Percentiles rank a stretch among this genome's conserved stretches.
Evolutionary conservation across 139 green algal species (phyloP).

Genomic region (Desmodesmus armatus): DNA sequence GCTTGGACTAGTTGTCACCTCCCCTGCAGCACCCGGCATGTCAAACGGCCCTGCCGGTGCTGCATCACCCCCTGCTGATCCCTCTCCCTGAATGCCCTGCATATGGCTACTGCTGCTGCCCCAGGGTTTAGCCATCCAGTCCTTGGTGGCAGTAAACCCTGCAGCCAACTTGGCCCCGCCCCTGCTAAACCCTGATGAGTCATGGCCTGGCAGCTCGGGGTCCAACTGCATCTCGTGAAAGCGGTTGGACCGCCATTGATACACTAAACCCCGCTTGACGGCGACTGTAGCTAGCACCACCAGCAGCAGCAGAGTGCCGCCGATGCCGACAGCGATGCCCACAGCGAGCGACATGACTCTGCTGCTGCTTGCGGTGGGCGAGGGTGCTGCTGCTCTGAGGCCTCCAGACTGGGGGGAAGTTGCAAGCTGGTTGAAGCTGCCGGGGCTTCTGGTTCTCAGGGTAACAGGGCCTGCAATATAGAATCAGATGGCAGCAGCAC

Average conservation of each 20-base stretch:
- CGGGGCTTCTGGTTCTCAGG: not conserved
- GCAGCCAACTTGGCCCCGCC: not conserved
- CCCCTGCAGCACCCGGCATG: not conserved
- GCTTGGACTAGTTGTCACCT: not conserved
- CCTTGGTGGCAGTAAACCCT: not conserved
- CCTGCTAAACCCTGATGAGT: not conserved
- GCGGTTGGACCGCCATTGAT: not conserved
- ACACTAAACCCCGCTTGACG: conserved; percentile 15
- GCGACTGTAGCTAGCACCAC: conserved; percentile 3
- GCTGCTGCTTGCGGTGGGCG: conserved; percentile 8
- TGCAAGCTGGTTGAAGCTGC: not conserved
- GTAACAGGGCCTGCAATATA: not conserved
- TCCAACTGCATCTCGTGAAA: conserved; percentile 32
- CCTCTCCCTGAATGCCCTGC: not conserved
- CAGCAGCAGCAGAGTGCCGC: conserved; percentile 8
- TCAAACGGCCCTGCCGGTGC: not conserved
- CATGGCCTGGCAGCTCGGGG: not conserved
- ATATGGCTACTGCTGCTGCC: not conserved
- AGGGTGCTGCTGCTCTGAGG: not conserved
- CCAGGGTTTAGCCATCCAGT: not conserved
- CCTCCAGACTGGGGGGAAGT: not conserved
- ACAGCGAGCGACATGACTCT: not conserved
- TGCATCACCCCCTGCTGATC: not conserved
- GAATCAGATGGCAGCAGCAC: not conserved
- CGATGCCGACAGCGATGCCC: conserved; percentile 6